Conservation (phyloP, 1,284 basidiomycete genomes). For the Schizophyllum amplum region DNA sequence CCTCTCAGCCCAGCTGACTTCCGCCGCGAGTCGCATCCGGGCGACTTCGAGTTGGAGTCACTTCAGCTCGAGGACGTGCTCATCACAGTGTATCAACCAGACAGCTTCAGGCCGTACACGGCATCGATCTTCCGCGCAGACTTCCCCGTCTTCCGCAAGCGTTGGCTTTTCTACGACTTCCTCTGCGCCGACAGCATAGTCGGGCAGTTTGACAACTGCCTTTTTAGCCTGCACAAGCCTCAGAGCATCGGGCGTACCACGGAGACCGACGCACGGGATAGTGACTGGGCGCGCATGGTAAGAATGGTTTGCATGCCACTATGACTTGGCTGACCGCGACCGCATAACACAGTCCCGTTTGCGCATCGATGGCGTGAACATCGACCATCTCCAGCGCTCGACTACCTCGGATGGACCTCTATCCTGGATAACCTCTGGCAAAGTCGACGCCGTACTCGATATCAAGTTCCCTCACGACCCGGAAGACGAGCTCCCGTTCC, state of each 20-base stretch:
- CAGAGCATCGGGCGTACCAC: conserved; percentile 92
- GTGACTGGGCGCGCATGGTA: conserved; percentile 86
- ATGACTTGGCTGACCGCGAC: not conserved
- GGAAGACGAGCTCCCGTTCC: conserved; percentile 69
- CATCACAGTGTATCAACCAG: conserved; percentile 92
- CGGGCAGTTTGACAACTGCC: conserved; percentile 95
- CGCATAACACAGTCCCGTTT: conserved; percentile 67
- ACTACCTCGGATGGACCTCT: conserved; percentile 83
- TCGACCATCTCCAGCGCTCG: conserved; percentile 91
- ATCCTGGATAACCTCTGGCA: conserved; percentile 95
- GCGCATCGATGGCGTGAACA: conserved; percentile 93
- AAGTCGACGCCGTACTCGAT: conserved; percentile 94
- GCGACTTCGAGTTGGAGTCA: conserved; percentile 91
- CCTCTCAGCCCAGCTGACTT: conserved; percentile 75
- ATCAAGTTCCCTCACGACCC: conserved; percentile 92
- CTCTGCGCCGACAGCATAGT: conserved; percentile 90
- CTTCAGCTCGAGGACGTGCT: conserved; percentile 90
- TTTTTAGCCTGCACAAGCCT: conserved; percentile 95
- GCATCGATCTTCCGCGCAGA: conserved; percentile 95
- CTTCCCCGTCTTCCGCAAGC: conserved; percentile 79
- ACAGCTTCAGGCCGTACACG: conserved; percentile 88
- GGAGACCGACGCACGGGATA: conserved; percentile 74
- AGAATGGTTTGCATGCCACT: conserved; percentile 16
- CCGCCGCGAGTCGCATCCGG: conserved; percentile 63
- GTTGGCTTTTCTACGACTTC: conserved; percentile 95